Base-by-base conservation (phyloP, 2,329 filamentous ascomycete species). In the Xylariales sp. region DNA sequence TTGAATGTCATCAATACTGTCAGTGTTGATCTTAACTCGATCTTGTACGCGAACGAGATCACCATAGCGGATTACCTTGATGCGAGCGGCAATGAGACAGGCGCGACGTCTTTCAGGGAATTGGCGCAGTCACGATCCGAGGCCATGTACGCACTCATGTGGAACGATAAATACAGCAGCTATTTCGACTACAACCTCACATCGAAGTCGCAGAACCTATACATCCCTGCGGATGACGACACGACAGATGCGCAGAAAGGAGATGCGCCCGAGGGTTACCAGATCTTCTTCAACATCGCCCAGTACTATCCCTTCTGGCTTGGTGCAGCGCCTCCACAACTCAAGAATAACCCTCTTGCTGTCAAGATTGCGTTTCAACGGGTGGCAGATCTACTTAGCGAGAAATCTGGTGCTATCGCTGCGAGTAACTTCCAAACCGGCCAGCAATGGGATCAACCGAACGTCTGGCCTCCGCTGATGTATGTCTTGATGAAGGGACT, bases 171-270 rank as follows among this genome's bases (percentile, higher is more conserved):
- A 5, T 69, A 78, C 46, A 75, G 65, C 58, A 73, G 71, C 59
- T 86, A 83, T 65, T 85, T 84, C 53, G 82, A 86, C 66, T 84
- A 77, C 65, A 86, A 85, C 62, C 46, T 80, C 21, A 84, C 79
- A 0, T 76, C 77, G 0, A 61, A 58, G 8, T 59, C 67, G 1
- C 80, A 82, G 46, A 70, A 78, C 48, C 59, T 76, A 24, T 83
- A 72, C 51, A 63, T 76, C 11, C 68, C 71, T 2, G 57, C 58
- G 7, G 76, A 80, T 47, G 51, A 60, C 3, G 70, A 75, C 46
- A 59, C 69, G 1, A 62, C 64, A 7, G 46, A 63, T 4, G 53
- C 61, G 24, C 70, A 74, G 24, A 65, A 50, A 4, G 52, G 59
- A 2, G 63, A 59, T 9, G 76, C 76, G 0, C 78, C 79, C 3